A percentile compares a stretch with the other conserved stretches of the same genome.
These are phyloP conservation scores for Ceratobasidium sp. DNA, from an alignment of 1,284 basidiomycete genomes.

Conservation along the genomic window DNA sequence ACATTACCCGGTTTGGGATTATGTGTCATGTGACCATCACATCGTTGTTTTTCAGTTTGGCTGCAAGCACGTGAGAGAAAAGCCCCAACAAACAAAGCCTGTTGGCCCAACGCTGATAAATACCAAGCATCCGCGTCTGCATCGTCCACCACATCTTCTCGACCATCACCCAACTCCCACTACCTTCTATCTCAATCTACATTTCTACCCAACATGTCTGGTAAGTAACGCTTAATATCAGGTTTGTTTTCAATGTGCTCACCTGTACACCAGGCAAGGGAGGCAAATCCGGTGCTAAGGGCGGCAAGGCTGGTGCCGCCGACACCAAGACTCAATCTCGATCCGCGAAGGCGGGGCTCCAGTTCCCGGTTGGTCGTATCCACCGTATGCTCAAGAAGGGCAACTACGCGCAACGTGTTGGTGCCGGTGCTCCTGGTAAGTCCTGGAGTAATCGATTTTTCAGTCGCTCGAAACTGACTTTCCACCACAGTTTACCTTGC, in stretches of 20 bases:
- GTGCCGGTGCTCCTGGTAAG: slow-evolving; percentile 53
- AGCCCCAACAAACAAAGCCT: not conserved
- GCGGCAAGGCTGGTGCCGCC: slow-evolving; percentile 57
- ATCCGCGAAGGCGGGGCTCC: slow-evolving; percentile 54
- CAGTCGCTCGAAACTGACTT: slow-evolving; percentile 12
- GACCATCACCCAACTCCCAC: slow-evolving; percentile 48
- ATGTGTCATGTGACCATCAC: slow-evolving; percentile 28
- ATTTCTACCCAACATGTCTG: slow-evolving; percentile 61
- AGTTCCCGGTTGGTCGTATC: slow-evolving; percentile 56
- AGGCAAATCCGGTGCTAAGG: slow-evolving; percentile 58
- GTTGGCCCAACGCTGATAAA: slow-evolving; percentile 19
- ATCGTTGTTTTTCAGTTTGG: not conserved
- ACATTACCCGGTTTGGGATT: too few species aligned
- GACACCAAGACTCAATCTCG: slow-evolving; percentile 51
- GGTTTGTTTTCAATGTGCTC: slow-evolving; percentile 45
- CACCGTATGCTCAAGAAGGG: slow-evolving; percentile 54
- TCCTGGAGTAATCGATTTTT: slow-evolving; percentile 68
- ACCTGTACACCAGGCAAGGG: slow-evolving; percentile 61
- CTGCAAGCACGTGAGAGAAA: slow-evolving; percentile 12
- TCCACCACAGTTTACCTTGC: slow-evolving; percentile 80
- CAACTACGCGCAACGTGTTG: slow-evolving; percentile 55
- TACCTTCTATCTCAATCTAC: slow-evolving; percentile 46
- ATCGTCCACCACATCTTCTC: slow-evolving; percentile 49
- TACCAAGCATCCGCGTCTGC: slow-evolving; percentile 21
- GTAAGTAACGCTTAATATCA: slow-evolving; percentile 55